Evolutionary conservation across 2,329 filamentous ascomycete species (phyloP), one percentile per base, ranked within the genome.

Genomic region (Colletotrichum liaoningense): DNA sequence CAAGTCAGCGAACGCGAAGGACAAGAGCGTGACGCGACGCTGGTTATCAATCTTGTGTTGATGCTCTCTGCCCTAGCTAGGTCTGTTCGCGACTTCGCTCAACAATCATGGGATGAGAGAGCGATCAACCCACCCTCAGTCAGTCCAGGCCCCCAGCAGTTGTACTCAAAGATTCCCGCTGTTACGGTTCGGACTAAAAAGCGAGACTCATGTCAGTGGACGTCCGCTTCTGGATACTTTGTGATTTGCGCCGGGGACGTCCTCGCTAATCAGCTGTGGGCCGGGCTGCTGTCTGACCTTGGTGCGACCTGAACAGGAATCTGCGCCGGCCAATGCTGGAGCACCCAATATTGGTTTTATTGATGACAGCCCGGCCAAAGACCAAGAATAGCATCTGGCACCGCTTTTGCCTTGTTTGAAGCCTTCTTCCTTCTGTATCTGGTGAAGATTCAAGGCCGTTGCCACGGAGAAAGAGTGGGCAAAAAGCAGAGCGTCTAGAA

Each of bases 201-300:
- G 28, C 60, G 28, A 63, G 52, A 33, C 52, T 52, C 26, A 52
- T 28, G 22, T 30, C 38, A 63, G 19, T 62, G 24, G 38, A 28
- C 19, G 38, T 19, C 26, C 42, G 16, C n/a, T 35, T n/a, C 14
- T 63, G n/a, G 28, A 8, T 38, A 63, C 59, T n/a, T 57, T 63
- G 28, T 67, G 72, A 74, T 74, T 72, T 74, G 72, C 72, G 68
- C 72, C 57, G 72, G 72, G 68, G 72, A 67, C 56, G 69, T 74
- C 67, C 72, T 74, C 72, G 72, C 72, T 72, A 72, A 74, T 74
- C 72, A 74, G 63, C 46, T 46, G 68, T 73, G 72, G 72, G 56
- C 60, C 62, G 62, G 62, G 57, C 68, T 57, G 26, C 67, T 62
- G 60, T 72, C 67, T 59, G 63, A 74, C 68, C 68, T 63, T 67